These are phyloP conservation scores for Groenewaldozyma salmanticensis DNA, from an alignment of 805 yeast genomes.

Conservation along the genomic window DNA sequence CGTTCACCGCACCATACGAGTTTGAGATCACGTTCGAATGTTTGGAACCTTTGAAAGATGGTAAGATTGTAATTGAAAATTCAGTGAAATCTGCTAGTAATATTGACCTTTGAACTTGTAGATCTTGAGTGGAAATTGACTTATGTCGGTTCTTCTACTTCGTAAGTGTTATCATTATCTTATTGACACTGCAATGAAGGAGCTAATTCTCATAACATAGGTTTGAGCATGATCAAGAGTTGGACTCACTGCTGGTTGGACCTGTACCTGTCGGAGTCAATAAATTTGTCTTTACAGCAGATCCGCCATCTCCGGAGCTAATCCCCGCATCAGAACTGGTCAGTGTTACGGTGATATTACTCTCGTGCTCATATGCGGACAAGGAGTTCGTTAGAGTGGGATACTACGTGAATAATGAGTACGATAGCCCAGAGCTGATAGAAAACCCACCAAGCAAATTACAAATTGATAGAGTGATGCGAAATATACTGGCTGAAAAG, in stretches of 20 bases:
- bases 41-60: slow-evolving; percentile 75
- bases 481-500: slow-evolving; percentile 92
- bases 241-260: slow-evolving; percentile 94
- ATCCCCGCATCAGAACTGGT: slow-evolving; percentile 95
- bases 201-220: slow-evolving; percentile 10
- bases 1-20: slow-evolving; percentile 86
- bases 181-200: neutral
- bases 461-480: slow-evolving; percentile 85
- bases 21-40: slow-evolving; percentile 98
- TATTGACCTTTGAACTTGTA: no score
- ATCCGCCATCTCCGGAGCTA: slow-evolving; percentile 91
- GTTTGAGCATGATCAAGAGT: slow-evolving; percentile 90
- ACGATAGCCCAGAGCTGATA: slow-evolving; percentile 83
- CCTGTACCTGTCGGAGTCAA: slow-evolving; percentile 98
- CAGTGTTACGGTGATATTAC: slow-evolving; percentile 84
- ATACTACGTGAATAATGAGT: slow-evolving; percentile 94
- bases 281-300: slow-evolving; percentile 86
- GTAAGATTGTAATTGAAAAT: no score
- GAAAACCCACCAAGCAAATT: slow-evolving; percentile 92
- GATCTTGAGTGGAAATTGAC: slow-evolving; percentile 97
- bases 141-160: slow-evolving; percentile 91
- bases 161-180: slow-evolving; percentile 28
- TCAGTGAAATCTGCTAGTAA: no score
- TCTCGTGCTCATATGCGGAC: slow-evolving; percentile 88
- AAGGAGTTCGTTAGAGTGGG: slow-evolving; percentile 96